Evolutionary conservation across 2,329 filamentous ascomycete genomes (phyloP), one percentile per base, ranked within the genome.

Genomic region (Cladobotryum protrusum): DNA sequence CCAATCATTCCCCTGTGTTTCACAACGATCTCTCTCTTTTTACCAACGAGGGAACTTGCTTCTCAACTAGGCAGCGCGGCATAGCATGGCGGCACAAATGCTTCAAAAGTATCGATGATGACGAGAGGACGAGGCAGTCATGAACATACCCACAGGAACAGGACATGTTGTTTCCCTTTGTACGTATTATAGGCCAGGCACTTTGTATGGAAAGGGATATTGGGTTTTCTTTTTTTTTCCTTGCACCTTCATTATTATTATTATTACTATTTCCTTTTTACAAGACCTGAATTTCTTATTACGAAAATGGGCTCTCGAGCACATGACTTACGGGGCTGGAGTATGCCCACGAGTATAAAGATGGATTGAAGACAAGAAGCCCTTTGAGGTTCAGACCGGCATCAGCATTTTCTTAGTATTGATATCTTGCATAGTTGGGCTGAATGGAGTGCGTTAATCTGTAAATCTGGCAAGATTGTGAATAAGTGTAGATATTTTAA

Each of bases 81-180:
- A 58, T 56, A 56, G 56, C 61, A 60, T 29, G 24, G 24, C 56
- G 55, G 56, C 43, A 55, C 36, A 49, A 52, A 49, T 54, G 37
- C 39, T 50, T 50, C 39, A 47, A 42, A 33, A 47, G 57, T 50
- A 53, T 54, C 54, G 48, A 59, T 54, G 59, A 57, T 52, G 57
- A 64, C 59, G 57, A 64, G 55, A 62, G 61, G 56, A 62, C 56
- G 56, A 63, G 52, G 61, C 56, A 57, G 64, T 57, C 57, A 63
- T 57, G 61, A 62, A 61, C 61, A 64, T 59, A 61, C 57, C 55
- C 54, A 48, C 59, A 56, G 56, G 52, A 57, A 37, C 41, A 55
- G 34, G 18, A 19, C 44, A 41, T 49, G 57, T 50, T 50, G 45
- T 44, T 41, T 59, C 59, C 57, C 52, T 61, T 64, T 62, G 57